phyloP scores from a whole-genome alignment of 2,329 filamentous ascomycete genomes.

The Onygenales sp. region DNA sequence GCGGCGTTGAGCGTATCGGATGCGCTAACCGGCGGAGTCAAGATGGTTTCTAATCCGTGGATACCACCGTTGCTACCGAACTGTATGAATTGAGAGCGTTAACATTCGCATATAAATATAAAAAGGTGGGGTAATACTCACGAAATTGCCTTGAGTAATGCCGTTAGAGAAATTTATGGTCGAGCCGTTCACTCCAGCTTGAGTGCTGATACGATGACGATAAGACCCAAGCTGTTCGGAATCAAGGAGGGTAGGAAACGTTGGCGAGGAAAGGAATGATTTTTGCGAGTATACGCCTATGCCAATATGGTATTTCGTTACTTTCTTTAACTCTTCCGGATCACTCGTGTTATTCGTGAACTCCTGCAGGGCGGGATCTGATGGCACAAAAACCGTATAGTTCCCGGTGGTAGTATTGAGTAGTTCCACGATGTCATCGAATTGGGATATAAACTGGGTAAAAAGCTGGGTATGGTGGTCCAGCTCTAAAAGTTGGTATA shows the following conservation, averaged over 20 bases:
- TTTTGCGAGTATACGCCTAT: conserved; percentile 57
- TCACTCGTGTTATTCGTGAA: conserved; percentile 51
- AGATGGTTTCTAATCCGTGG: conserved; percentile 63
- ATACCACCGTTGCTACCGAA: conserved; percentile 70
- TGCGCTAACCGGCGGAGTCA: conserved; percentile 64
- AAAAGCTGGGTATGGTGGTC: conserved; percentile 71
- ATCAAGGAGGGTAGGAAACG: conserved; percentile 60
- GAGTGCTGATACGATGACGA: conserved; percentile 63
- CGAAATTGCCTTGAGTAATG: conserved; percentile 61
- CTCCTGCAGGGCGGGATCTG: conserved; percentile 64
- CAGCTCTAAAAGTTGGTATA: conserved; percentile 69
- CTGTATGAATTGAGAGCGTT: conserved; percentile 25
- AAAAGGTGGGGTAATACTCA: conserved; percentile 25
- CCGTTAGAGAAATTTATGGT: conserved; percentile 69
- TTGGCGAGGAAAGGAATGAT: conserved; percentile 60
- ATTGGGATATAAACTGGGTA: conserved; percentile 62
- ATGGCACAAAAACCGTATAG: conserved; percentile 73
- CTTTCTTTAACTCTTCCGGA: conserved; percentile 55
- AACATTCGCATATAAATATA: background rate
- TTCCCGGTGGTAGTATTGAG: conserved; percentile 65
- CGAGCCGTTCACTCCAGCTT: conserved; percentile 54
- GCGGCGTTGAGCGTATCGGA: conserved; percentile 55
- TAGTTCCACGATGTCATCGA: conserved; percentile 59
- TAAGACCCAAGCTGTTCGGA: conserved; percentile 52
- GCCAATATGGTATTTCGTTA: conserved; percentile 68